phyloP scores from a whole-genome alignment of 108 stramenopile genomes.

The Asterionellopsis glacialis region DNA sequence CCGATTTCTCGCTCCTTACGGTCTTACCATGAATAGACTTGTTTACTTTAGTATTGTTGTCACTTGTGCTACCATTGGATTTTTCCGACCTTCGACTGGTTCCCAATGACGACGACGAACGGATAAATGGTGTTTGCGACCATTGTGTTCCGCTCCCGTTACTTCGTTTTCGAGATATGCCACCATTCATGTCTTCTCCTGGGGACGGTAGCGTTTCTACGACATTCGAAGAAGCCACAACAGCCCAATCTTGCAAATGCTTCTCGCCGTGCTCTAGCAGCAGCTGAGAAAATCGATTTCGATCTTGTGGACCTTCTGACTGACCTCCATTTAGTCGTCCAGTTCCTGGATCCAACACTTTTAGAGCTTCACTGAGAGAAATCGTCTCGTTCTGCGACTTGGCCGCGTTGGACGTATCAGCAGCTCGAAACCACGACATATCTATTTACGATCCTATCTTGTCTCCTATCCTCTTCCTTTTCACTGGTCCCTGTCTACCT shows the following conservation, averaged over 20 bases:
- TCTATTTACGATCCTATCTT: too few relatives aligned
- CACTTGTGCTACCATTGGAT: neutral
- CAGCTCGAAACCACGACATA: too few relatives aligned
- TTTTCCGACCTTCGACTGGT: neutral
- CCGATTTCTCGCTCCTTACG: conserved; percentile 9
- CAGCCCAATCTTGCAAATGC: conserved; percentile 82
- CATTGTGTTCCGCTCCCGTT: neutral
- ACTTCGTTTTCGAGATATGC: neutral
- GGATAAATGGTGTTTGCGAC: neutral
- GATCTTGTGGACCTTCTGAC: neutral
- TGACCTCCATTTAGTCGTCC: too few relatives aligned
- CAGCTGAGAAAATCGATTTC: conserved; percentile 59
- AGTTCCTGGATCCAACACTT: too few relatives aligned
- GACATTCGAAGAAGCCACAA: conserved; percentile 29
- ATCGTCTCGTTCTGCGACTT: too few relatives aligned
- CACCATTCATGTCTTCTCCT: conserved; percentile 1
- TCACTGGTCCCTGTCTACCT: too few relatives aligned
- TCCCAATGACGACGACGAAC: neutral
- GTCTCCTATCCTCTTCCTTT: too few relatives aligned
- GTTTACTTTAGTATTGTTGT: neutral
- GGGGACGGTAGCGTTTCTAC: neutral
- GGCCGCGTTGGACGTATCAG: too few relatives aligned
- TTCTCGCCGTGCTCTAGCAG: conserved; percentile 80
- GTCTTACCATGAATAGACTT: neutral
- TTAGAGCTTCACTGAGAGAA: too few relatives aligned